These are phyloP conservation scores for Apiospora koreana DNA, from an alignment of 2,329 filamentous ascomycete species.

Conservation along the genomic window DNA sequence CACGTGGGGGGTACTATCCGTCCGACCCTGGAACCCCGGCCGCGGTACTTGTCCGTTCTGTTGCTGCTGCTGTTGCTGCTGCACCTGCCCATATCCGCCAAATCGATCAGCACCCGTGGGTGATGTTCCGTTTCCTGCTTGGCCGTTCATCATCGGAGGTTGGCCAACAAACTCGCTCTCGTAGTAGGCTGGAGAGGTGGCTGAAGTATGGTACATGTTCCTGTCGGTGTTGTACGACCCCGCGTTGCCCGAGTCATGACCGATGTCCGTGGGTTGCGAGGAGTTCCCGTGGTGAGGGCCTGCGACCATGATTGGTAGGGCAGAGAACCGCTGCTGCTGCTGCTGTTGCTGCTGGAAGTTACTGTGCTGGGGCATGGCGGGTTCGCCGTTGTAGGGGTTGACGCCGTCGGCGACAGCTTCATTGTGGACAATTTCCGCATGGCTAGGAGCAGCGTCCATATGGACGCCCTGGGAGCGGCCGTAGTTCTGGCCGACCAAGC, in stretches of 20 bases:
- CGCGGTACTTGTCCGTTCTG: conserved; percentile 1
- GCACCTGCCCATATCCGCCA: not conserved
- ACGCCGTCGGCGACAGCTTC: conserved; percentile 56
- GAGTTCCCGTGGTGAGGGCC: conserved; percentile 17
- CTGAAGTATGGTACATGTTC: not conserved
- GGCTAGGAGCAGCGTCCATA: conserved; percentile 51
- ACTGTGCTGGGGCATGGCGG: conserved; percentile 16
- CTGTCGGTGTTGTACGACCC: not conserved
- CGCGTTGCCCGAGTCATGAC: conserved; percentile 7
- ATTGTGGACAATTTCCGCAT: conserved; percentile 51
- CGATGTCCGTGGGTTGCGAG: not conserved
- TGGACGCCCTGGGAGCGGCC: conserved; percentile 46
- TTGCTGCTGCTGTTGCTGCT: not conserved
- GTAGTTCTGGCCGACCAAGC: conserved; percentile 38
- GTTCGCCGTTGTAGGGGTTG: conserved; percentile 50
- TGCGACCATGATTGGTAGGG: conserved; percentile 22
- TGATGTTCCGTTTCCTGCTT: conserved; percentile 2
- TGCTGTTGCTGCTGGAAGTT: conserved; percentile 14
- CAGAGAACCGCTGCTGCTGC: conserved; percentile 13
- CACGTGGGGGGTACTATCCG: conserved; percentile 18
- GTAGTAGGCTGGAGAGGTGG: not conserved
- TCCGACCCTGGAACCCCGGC: conserved; percentile 12
- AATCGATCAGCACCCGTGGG: not conserved
- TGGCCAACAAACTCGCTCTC: not conserved
- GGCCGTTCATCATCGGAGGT: not conserved